These are phyloP conservation scores for Hypoxylon sp. DNA, from an alignment of 2,329 filamentous ascomycete species.

Conservation along the genomic window DNA sequence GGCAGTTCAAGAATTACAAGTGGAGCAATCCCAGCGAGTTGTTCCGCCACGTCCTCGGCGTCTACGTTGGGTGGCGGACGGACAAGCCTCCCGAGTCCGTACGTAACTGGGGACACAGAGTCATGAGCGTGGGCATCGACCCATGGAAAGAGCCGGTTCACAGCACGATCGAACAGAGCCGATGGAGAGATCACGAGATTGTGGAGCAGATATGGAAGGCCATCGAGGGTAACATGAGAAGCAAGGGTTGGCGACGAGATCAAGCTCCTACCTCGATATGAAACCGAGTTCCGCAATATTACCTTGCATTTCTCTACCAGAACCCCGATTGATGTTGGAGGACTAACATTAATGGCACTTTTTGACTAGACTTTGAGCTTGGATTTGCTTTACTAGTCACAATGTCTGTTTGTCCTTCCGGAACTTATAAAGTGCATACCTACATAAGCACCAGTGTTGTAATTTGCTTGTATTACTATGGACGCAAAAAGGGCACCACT, in stretches of 20 bases:
- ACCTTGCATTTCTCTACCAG: not conserved
- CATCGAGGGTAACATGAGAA: constrained; percentile 89
- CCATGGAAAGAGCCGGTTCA: constrained; percentile 75
- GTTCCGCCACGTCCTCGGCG: constrained; percentile 87
- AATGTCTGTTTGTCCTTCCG: not conserved
- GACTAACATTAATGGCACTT: not conserved
- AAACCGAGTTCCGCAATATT: constrained; percentile 8
- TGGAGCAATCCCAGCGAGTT: constrained; percentile 91
- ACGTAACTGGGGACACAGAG: constrained; percentile 86
- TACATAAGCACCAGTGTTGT: constrained; percentile 1
- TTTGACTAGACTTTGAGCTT: constrained; percentile 3
- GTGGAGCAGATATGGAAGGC: constrained; percentile 93
- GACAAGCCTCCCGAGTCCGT: constrained; percentile 85
- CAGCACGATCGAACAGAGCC: constrained; percentile 64
- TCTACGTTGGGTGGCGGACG: constrained; percentile 93
- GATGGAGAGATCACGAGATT: constrained; percentile 91
- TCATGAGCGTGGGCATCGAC: constrained; percentile 85
- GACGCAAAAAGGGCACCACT: constrained; percentile 9
- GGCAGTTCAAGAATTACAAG: constrained; percentile 99
- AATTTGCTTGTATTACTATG: constrained; percentile 31
- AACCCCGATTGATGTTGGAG: not conserved
- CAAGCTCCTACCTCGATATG: constrained; percentile 71
- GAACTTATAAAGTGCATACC: not conserved
- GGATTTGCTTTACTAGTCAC: not conserved
- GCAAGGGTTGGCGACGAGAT: constrained; percentile 85